Evolutionary conservation across 768 basidiomycete genomes (phyloP), one percentile per base, ranked within the genome.

Genomic region (Suillus tomentosus): DNA sequence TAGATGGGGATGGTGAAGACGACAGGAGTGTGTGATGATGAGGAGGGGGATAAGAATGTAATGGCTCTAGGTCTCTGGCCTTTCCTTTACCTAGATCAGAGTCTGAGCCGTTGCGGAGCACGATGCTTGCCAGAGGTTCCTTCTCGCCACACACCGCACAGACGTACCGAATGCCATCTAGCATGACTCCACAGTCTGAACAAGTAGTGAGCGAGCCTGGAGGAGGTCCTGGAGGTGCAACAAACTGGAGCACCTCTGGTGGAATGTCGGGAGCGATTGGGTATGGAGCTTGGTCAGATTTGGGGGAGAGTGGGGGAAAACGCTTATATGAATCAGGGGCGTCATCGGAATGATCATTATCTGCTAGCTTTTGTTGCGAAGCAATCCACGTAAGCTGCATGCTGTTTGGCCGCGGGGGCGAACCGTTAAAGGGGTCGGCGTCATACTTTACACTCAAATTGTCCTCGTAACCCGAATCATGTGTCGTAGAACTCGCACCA

Each of bases 121-220:
- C 57, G 65, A 62, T 64, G 65, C 58, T 66, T 66, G 64, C 50
- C 5, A 73, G 70, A 7, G 90, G 85, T 55, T 82, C 76, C 73
- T 88, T 92, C 76, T 92, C 91, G 10, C 94, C 94, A 69, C 95
- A 96, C 27, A 88, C 90, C 5, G 89, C 83, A 71, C 96, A 98
- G 15, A 96, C 89, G 74, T 98, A 97, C 54, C 93, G 88, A 73
- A 96, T 87, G n/a, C 86, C 83, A 60, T 94, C 90, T 22, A 98
- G 79, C 7, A 87, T 70, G 0, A 81, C 74, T 15, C 90, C 90
- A 69, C 96, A 98, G 54, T 86, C 85, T 1, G 94, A 95, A 75
- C 96, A 98, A 57, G 87, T 85, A 1, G 94, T 94, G 19, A 92
- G 83, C 54, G 82, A 81, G 31, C 85, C 84, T 5, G 83, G 79